These are phyloP conservation scores for Conringia planisiliqua DNA, from an alignment of 345 rosid species.

Conservation along the genomic window DNA sequence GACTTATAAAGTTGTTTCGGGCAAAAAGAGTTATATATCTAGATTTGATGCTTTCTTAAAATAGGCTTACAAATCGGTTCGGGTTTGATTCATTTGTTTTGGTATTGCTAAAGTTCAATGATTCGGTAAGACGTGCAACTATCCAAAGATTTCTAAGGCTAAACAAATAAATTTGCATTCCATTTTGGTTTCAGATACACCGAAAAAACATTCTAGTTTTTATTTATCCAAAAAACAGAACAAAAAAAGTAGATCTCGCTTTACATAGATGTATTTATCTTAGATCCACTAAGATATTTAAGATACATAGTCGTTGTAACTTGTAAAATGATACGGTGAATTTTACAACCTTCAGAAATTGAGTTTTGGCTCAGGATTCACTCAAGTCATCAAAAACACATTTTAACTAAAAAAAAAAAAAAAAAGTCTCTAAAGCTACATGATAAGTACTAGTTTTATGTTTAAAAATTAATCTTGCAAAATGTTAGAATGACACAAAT, in stretches of 20 bases:
- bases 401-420: neutral
- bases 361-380: neutral
- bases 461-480: neutral
- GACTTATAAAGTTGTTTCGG: neutral
- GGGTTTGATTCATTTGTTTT: neutral
- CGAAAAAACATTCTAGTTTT: neutral
- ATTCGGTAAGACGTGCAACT: neutral
- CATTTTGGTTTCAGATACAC: neutral
- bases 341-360: neutral
- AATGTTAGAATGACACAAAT: neutral
- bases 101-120: neutral
- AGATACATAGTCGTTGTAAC: neutral
- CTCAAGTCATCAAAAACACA: neutral
- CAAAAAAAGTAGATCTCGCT: neutral
- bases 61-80: neutral
- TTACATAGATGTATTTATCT: neutral
- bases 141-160: neutral
- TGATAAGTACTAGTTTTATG: neutral
- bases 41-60: neutral
- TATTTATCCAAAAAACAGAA: neutral
- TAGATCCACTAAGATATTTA: neutral
- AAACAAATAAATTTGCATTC: neutral
- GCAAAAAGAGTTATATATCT: neutral
- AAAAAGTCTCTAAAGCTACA: too few species aligned
- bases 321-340: neutral